A percentile compares a stretch with the other conserved stretches of the same genome.
Evolutionary conservation across 805 yeast species (phyloP).

Genomic region (Hanseniaspora osmophila): DNA sequence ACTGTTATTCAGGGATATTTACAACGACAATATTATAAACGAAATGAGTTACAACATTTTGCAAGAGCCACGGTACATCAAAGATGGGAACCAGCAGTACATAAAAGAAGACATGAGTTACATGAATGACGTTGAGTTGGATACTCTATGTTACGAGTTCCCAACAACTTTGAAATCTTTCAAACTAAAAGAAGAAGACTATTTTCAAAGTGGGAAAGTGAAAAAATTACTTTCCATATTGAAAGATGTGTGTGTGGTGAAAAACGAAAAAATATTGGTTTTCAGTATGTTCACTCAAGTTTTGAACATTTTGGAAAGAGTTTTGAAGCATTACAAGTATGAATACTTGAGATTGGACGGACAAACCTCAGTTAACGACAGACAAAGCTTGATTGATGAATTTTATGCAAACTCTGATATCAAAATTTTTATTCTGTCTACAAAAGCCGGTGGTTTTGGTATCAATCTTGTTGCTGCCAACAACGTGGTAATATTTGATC

Average conservation of each 20-base stretch:
- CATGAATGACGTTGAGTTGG: slow-evolving; percentile 84
- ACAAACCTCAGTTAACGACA: slow-evolving; percentile 78
- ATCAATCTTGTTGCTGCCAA: slow-evolving; percentile 93
- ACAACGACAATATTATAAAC: slow-evolving; percentile 37
- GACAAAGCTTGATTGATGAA: slow-evolving; percentile 83
- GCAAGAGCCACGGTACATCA: slow-evolving; percentile 60
- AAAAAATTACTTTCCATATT: slow-evolving; percentile 40
- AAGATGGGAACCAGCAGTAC: slow-evolving; percentile 59
- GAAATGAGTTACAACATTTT: slow-evolving; percentile 68
- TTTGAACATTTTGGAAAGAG: slow-evolving; percentile 72
- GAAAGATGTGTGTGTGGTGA: slow-evolving; percentile 33
- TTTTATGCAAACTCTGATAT: slow-evolving; percentile 71
- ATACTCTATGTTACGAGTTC: slow-evolving; percentile 57
- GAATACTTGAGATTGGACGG: slow-evolving; percentile 84
- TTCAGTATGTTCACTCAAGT: slow-evolving; percentile 90
- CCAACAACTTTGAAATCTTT: slow-evolving; percentile 46
- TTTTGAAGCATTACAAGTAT: slow-evolving; percentile 47
- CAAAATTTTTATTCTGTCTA: slow-evolving; percentile 77
- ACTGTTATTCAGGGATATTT: slow-evolving; percentile 56
- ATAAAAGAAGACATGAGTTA: slow-evolving; percentile 90
- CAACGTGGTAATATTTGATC: slow-evolving; percentile 80
- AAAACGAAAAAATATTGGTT: slow-evolving; percentile 55
- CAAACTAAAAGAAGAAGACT: slow-evolving; percentile 38
- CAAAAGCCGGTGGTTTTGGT: slow-evolving; percentile 98
- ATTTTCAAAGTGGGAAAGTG: slow-evolving; percentile 65